These are phyloP conservation scores for Potentilla sterilis DNA, from an alignment of 306 rosid species.

Conservation along the genomic window DNA sequence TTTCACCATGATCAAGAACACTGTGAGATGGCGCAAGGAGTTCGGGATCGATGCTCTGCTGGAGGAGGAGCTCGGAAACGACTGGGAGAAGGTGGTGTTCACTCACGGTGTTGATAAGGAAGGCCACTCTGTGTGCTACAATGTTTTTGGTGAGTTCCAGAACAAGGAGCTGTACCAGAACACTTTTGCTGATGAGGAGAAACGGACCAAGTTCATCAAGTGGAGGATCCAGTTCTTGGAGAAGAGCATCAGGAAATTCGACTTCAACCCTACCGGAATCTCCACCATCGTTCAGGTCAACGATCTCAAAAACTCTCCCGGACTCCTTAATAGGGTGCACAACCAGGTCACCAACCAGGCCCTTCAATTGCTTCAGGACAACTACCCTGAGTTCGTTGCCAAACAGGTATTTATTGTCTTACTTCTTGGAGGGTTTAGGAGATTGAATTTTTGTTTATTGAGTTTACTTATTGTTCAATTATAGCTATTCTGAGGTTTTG, in stretches of 20 bases:
- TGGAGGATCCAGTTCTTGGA: slow-evolving; percentile 56
- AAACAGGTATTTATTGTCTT: slow-evolving; percentile 38
- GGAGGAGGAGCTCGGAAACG: slow-evolving; percentile 41
- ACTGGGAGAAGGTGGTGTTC: slow-evolving; percentile 54
- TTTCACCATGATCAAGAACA: slow-evolving; percentile 73
- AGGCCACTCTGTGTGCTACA: slow-evolving; percentile 62
- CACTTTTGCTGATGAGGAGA: slow-evolving; percentile 47
- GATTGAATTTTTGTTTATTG: not conserved
- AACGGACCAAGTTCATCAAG: slow-evolving; percentile 40
- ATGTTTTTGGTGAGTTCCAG: slow-evolving; percentile 49
- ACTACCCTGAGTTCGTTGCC: slow-evolving; percentile 60
- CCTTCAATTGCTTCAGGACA: slow-evolving; percentile 53
- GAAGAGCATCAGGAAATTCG: slow-evolving; percentile 50
- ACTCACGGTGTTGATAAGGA: slow-evolving; percentile 47
- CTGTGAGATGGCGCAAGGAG: slow-evolving; percentile 73
- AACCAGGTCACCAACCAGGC: slow-evolving; percentile 45
- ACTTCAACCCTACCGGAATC: slow-evolving; percentile 44
- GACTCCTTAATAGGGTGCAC: slow-evolving; percentile 43
- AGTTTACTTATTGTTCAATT: not conserved
- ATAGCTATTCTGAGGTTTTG: not conserved
- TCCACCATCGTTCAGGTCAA: slow-evolving; percentile 55
- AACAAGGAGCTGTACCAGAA: slow-evolving; percentile 48
- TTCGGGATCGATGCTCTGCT: slow-evolving; percentile 55
- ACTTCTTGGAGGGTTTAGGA: not conserved
- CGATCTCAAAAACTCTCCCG: slow-evolving; percentile 49